These are phyloP conservation scores for Phytophthora pisi DNA, from an alignment of 352 stramenopile genomes.

Conservation along the genomic window DNA sequence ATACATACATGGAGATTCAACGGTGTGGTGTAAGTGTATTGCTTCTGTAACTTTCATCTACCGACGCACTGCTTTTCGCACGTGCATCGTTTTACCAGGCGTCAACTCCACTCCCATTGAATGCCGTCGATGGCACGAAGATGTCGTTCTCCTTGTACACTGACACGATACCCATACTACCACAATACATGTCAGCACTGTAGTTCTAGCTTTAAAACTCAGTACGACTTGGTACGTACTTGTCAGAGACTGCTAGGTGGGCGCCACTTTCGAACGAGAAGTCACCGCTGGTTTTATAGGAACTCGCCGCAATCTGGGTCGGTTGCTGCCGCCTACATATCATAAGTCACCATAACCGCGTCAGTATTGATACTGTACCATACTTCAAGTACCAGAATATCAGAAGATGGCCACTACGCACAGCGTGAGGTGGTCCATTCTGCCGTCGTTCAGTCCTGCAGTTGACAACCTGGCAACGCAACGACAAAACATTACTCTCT, in stretches of 20 bases:
- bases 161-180: constrained; percentile 57
- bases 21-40: no score
- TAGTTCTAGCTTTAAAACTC: neutral
- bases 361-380: no score
- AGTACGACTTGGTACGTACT: constrained; percentile 36
- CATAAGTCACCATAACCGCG: no score
- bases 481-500: no score
- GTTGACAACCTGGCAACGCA: constrained; percentile 41
- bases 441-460: constrained; percentile 36
- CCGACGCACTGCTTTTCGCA: no score
- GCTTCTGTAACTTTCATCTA: no score
- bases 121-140: constrained; percentile 11
- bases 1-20: no score
- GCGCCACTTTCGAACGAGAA: constrained; percentile 56
- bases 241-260: constrained; percentile 77
- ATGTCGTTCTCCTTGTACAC: constrained; percentile 47
- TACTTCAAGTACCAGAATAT: neutral
- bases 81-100: no score
- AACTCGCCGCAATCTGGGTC: constrained; percentile 19
- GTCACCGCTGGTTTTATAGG: constrained; percentile 80
- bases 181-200: neutral
- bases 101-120: no score
- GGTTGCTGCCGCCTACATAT: constrained; percentile 28
- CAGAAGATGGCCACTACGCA: constrained; percentile 21
- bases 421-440: constrained; percentile 41